Base-by-base conservation (phyloP, 768 basidiomycete genomes). In the Trametes sanguinea region DNA sequence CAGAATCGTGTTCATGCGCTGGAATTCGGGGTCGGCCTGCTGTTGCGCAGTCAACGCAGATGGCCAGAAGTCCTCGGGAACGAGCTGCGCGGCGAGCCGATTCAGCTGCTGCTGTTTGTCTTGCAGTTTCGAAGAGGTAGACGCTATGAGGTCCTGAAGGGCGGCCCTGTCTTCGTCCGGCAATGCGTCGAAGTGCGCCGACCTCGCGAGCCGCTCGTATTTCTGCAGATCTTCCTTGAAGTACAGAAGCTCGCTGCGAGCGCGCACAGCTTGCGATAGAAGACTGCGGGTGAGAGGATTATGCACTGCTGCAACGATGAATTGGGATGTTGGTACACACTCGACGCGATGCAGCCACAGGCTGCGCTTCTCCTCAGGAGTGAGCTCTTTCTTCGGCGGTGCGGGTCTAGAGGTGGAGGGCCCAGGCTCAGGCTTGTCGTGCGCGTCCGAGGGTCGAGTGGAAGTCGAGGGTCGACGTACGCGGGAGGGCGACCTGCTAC, bases 11-110 rank as follows among this genome's bases (percentile, higher is more conserved):
- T 69, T 72, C 55, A 81, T 70, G n/a, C 72, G 72, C 43, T 62
- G 63, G 32, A 74, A 68, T 32, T 73, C 66, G 42, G 74, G 73
- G 57, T 72, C 71, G 10, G 43, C 13, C 1, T 17, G 8, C 16
- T 52, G 59, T 22, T 55, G 55, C 1, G 22, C 51, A 13, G 47
- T 29, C 35, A 39, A 43, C 2, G 14, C 57, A n/a, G 73, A 50
- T 5, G 79, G 80, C 80, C 80, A 81, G 60, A 78, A 80, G 16
- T 71, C 71, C 48, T 70, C 67, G 29, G 73, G 73, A 5, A 76
- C 54, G 13, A 81, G 72, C 22, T 67, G 71, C 35, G 66, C 69
- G 16, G 77, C 54, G 11, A 56, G 42, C 2, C 65, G 67, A 37
- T 72, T 75, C 35, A 80, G 61, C 32, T 75, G 73, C 40, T 67